phyloP scores from a whole-genome alignment of 805 yeast genomes.

The Jamesozyma piceae region DNA sequence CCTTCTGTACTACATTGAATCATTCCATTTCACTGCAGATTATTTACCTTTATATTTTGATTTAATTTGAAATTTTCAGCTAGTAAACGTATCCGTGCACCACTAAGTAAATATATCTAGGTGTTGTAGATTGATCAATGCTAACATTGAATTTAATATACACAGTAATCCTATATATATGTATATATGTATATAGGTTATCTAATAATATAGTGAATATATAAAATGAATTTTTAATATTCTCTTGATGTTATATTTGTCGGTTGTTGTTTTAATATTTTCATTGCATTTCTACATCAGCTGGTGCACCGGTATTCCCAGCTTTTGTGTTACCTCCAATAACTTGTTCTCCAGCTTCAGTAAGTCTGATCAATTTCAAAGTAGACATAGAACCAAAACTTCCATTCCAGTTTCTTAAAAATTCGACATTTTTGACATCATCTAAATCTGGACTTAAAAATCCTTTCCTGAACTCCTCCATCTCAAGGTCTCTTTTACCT shows the following conservation, averaged over 20 bases:
- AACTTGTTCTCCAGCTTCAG: constrained; percentile 21
- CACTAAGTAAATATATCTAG: too few species aligned
- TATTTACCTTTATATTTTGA: too few species aligned
- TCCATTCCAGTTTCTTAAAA: constrained; percentile 70
- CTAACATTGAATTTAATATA: background rate
- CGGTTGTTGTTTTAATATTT: too few species aligned
- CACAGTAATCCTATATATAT: background rate
- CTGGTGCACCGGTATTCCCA: background rate
- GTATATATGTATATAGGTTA: background rate
- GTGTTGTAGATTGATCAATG: too few species aligned
- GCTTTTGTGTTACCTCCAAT: constrained; percentile 9
- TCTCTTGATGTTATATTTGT: too few species aligned
- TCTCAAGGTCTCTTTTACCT: constrained; percentile 51
- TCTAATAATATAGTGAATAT: too few species aligned
- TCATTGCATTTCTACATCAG: constrained; percentile 2
- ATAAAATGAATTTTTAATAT: too few species aligned
- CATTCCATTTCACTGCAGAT: too few species aligned
- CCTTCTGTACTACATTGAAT: too few species aligned
- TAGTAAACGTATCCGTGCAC: background rate
- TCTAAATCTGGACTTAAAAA: constrained; percentile 63
- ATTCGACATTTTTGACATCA: constrained; percentile 47
- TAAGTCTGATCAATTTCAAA: constrained; percentile 40
- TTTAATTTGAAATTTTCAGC: too few species aligned
- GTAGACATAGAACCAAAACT: constrained; percentile 66
- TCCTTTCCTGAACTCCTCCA: constrained; percentile 58